Percentiles rank a stretch among this genome's conserved stretches.
These are phyloP conservation scores for Pythium aristosporum DNA, from an alignment of 352 stramenopile genomes.

Conservation along the genomic window DNA sequence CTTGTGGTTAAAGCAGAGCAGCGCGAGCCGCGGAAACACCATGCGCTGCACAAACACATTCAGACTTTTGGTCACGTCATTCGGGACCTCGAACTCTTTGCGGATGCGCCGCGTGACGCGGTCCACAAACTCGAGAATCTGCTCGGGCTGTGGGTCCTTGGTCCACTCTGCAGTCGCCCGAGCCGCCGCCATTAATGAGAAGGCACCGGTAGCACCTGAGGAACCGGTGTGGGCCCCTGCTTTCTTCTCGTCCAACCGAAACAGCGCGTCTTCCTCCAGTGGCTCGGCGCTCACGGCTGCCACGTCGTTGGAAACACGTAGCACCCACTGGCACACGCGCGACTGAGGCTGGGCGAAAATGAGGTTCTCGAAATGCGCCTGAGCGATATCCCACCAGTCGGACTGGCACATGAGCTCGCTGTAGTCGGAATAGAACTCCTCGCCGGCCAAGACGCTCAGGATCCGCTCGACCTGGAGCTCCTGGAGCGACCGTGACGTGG, in stretches of 20 bases:
- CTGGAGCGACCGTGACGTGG: constrained; percentile 40
- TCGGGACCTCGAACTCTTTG: constrained; percentile 67
- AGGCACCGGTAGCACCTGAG: too few relatives aligned
- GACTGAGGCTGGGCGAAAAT: constrained; percentile 71
- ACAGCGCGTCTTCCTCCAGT: constrained; percentile 39
- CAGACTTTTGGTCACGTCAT: constrained; percentile 79
- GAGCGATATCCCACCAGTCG: constrained; percentile 83
- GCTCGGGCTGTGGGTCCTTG: constrained; percentile 58
- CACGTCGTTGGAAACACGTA: constrained; percentile 66
- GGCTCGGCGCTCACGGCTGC: constrained; percentile 54
- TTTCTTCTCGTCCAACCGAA: constrained; percentile 21
- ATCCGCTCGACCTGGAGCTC: constrained; percentile 77
- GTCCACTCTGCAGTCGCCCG: constrained; percentile 49
- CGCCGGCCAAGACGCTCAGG: constrained; percentile 64
- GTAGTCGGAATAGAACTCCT: constrained; percentile 85
- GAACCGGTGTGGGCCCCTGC: background rate
- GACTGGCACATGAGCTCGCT: constrained; percentile 73
- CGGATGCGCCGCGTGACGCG: constrained; percentile 64
- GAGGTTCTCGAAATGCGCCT: constrained; percentile 86
- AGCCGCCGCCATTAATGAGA: background rate
- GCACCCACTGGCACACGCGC: constrained; percentile 68
- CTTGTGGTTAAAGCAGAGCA: constrained; percentile 75
- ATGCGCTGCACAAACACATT: constrained; percentile 74
- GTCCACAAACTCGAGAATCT: constrained; percentile 79
- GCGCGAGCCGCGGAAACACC: constrained; percentile 66